These are phyloP conservation scores for Tuber melanosporum DNA, from an alignment of 495 filamentous ascomycete species.

Conservation along the genomic window DNA sequence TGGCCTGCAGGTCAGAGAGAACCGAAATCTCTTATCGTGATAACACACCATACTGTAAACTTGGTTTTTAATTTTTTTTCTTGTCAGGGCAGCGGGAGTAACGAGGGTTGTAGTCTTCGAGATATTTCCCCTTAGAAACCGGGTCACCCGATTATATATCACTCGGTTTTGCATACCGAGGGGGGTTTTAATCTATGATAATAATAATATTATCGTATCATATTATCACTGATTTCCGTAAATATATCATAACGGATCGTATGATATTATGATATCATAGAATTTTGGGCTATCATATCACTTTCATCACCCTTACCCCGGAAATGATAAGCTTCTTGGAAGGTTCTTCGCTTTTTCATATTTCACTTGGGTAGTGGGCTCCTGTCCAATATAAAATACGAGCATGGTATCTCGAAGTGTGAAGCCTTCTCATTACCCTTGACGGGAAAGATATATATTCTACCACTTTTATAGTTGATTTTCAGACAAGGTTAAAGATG, in stretches of 20 bases:
- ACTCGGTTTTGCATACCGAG: not conserved
- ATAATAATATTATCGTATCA: no score
- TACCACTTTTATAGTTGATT: not conserved
- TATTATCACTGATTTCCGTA: no score
- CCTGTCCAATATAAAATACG: not conserved
- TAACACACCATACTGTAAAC: not conserved
- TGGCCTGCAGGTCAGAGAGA: no score
- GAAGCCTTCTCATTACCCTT: not conserved
- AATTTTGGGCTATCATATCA: not conserved
- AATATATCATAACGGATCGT: not conserved
- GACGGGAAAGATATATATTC: not conserved
- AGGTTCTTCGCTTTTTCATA: not conserved
- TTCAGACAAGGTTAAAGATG: not conserved
- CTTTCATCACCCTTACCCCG: not conserved
- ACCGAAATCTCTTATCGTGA: no score
- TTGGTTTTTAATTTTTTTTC: not conserved
- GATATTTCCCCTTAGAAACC: not conserved
- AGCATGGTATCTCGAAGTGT: not conserved
- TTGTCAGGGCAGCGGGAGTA: not conserved
- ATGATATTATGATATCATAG: not conserved
- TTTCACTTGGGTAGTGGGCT: not conserved
- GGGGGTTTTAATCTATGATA: no score
- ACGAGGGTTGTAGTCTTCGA: no score
- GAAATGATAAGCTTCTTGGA: not conserved
- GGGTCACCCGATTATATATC: not conserved